Evolutionary conservation across 345 rosid species (phyloP).

Genomic region (Murraya koenigii): DNA sequence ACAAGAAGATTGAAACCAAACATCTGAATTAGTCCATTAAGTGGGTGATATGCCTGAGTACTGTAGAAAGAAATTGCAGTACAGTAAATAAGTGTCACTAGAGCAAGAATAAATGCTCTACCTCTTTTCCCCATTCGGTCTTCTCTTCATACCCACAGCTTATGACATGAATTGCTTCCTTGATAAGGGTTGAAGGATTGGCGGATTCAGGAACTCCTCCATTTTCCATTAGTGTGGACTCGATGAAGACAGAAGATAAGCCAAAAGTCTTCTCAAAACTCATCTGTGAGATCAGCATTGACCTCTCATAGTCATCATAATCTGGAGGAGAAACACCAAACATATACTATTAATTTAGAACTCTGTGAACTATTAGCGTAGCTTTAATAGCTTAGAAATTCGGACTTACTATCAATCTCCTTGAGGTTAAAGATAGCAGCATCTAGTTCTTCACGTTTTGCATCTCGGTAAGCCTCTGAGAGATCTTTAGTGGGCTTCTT

Average conservation of each 20-base stretch:
- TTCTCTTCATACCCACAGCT: slow-evolving; percentile 96
- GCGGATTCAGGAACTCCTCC: slow-evolving; percentile 94
- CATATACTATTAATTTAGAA: not conserved
- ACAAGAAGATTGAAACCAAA: slow-evolving; percentile 9
- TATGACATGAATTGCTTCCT: slow-evolving; percentile 97
- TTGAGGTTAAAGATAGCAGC: slow-evolving; percentile 91
- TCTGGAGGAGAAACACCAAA: slow-evolving; percentile 37
- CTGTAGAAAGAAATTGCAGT: not conserved
- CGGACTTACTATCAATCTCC: slow-evolving; percentile 73
- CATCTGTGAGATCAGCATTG: slow-evolving; percentile 87
- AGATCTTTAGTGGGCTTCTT: slow-evolving; percentile 69
- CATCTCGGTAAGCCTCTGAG: slow-evolving; percentile 71
- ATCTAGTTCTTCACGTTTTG: slow-evolving; percentile 84
- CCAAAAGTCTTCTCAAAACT: slow-evolving; percentile 99
- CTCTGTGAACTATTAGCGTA: not conserved
- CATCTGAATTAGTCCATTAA: not conserved
- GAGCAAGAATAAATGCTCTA: slow-evolving; percentile 20
- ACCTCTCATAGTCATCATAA: slow-evolving; percentile 88
- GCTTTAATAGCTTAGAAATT: not conserved
- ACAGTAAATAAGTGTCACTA: not conserved
- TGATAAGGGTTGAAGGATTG: slow-evolving; percentile 75
- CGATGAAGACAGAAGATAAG: slow-evolving; percentile 86
- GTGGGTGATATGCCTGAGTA: not conserved
- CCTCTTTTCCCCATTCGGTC: slow-evolving; percentile 99
- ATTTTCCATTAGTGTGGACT: slow-evolving; percentile 85